Conservation (phyloP, 805 yeast species). For the Candida railenensis region DNA sequence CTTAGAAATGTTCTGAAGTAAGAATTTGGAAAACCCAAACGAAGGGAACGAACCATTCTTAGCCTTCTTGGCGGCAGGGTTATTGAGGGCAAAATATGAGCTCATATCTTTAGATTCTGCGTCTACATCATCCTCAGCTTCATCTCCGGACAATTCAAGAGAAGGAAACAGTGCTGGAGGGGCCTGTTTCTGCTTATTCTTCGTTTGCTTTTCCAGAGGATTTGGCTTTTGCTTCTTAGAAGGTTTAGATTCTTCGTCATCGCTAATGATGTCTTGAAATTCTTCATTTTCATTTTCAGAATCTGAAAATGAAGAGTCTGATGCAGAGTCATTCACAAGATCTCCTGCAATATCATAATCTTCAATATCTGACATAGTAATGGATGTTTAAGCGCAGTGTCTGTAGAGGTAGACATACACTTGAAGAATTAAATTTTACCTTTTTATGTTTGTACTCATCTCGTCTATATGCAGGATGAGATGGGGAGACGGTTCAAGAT, state of each 20-base stretch:
- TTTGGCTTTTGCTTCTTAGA: slow-evolving; percentile 24
- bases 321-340: slow-evolving; percentile 38
- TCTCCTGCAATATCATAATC: slow-evolving; percentile 63
- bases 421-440: not conserved
- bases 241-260: slow-evolving; percentile 39
- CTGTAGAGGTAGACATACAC: slow-evolving; percentile 1
- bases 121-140: slow-evolving; percentile 33
- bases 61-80: slow-evolving; percentile 53
- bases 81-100: slow-evolving; percentile 39
- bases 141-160: slow-evolving; percentile 55
- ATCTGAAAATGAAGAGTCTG: slow-evolving; percentile 13
- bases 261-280: slow-evolving; percentile 55
- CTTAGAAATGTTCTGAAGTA: slow-evolving; percentile 66
- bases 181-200: slow-evolving; percentile 17
- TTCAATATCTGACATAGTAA: slow-evolving; percentile 41
- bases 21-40: slow-evolving; percentile 77
- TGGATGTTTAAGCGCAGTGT: not conserved
- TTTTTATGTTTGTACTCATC: not conserved
- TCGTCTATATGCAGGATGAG: slow-evolving; percentile 4
- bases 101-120: slow-evolving; percentile 23
- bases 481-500: too few relatives aligned
- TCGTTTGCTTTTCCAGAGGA: slow-evolving; percentile 4
- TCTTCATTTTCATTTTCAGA: slow-evolving; percentile 31
- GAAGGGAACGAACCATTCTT: slow-evolving; percentile 85
- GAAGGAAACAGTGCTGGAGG: slow-evolving; percentile 39